A percentile compares a stretch with the other conserved stretches of the same genome.
Conservation (phyloP, 1,284 basidiomycete genomes). For the Apiotrichum sp. region DNA sequence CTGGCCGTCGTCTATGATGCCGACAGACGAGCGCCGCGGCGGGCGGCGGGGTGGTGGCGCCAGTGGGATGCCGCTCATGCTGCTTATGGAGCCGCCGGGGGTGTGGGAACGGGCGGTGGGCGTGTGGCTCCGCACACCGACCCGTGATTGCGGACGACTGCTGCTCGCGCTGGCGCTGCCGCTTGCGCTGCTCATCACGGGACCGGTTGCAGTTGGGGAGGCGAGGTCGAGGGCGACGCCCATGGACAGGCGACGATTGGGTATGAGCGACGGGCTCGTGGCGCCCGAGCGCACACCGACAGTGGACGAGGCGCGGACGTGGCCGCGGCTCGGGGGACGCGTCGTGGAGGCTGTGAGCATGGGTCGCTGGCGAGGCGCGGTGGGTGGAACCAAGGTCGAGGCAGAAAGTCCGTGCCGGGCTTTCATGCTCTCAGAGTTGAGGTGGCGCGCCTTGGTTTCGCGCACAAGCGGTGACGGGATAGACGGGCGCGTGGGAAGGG, state of each 20-base stretch:
- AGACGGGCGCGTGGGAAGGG: conserved; percentile 34
- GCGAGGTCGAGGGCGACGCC: not conserved
- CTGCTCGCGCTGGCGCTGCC: not conserved
- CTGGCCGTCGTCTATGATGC: conserved; percentile 13
- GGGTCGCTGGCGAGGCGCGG: not conserved
- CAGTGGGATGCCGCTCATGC: not conserved
- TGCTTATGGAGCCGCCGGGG: not conserved
- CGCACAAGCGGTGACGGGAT: conserved; percentile 41
- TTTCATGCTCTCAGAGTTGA: not conserved
- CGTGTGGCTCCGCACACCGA: not conserved
- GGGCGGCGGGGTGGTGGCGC: not conserved
- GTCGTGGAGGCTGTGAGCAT: not conserved
- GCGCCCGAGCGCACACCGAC: conserved; percentile 4
- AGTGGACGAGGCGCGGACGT: not conserved
- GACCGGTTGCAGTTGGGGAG: not conserved
- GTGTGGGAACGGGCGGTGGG: not conserved
- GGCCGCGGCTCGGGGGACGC: conserved; percentile 1
- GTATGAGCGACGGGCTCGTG: conserved; percentile 2
- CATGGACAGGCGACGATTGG: conserved; percentile 3
- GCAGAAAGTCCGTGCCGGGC: not conserved
- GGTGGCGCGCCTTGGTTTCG: not conserved
- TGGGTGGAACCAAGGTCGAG: not conserved
- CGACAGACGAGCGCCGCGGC: conserved; percentile 7
- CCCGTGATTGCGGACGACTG: not conserved
- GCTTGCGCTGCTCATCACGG: no score